These are phyloP conservation scores for Parathielavia hyrcaniae DNA, from an alignment of 495 filamentous ascomycete species.

Conservation along the genomic window DNA sequence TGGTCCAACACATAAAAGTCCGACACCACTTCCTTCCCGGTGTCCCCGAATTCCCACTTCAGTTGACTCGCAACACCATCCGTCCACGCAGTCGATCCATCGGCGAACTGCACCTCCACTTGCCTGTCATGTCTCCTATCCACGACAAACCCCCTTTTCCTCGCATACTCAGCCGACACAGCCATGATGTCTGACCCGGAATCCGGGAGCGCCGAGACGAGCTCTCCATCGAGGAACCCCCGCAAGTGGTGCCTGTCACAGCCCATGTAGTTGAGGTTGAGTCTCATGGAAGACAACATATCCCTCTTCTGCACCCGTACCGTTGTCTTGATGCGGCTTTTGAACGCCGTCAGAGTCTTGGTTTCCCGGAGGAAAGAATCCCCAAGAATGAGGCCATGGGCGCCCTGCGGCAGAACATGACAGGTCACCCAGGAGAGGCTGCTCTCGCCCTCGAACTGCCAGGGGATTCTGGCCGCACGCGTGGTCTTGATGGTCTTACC, in stretches of 20 bases:
- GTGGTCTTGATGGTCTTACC: not conserved
- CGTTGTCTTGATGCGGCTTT: not conserved
- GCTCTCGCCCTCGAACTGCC: not conserved
- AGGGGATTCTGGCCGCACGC: not conserved
- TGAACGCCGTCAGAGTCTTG: not conserved
- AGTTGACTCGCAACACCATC: not conserved
- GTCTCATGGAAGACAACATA: not conserved
- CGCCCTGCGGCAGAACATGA: not conserved
- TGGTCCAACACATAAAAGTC: slow-evolving; percentile 4
- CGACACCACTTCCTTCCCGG: not conserved
- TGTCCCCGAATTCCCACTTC: not conserved
- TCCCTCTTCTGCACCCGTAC: not conserved
- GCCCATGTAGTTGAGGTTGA: slow-evolving; percentile 1
- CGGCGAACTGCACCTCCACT: not conserved
- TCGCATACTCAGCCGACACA: not conserved
- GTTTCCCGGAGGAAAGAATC: not conserved
- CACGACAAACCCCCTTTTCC: not conserved
- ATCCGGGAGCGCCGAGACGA: slow-evolving; percentile 2
- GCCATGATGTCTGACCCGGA: slow-evolving; percentile 6
- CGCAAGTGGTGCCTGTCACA: not conserved
- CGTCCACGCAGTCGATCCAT: slow-evolving; percentile 1
- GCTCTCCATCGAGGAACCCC: not conserved
- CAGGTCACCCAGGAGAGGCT: not conserved
- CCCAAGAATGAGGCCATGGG: not conserved
- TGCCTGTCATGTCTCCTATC: not conserved